Evolutionary conservation across 2,329 filamentous ascomycete species (phyloP), one percentile per base, ranked within the genome.

Genomic region (Tympanopsis confertula): DNA sequence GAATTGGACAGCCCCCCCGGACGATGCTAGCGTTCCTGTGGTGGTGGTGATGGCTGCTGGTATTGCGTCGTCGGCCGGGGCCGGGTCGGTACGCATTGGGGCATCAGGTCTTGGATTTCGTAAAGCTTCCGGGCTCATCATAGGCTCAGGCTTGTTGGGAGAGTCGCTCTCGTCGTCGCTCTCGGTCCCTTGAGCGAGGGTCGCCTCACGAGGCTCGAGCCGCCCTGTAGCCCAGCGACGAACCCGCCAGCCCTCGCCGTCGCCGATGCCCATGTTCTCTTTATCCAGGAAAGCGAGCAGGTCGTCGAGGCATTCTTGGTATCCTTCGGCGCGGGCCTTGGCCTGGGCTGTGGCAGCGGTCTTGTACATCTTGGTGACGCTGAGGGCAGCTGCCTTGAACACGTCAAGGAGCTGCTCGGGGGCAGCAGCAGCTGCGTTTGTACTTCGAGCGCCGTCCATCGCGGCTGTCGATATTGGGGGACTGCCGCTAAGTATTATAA

Each of bases 311-410:
- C 88, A 93, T 53, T 96, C 88, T 56, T 95, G 88, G 50, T 95
- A 96, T 19, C 91, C 91, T 28, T 88, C 81, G 37, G 74, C 64
- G 36, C 85, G 78, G 35, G 86, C 78, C 50, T 80, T 79, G 36
- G 80, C 70, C 55, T 91, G 80, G 36, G 85, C 83, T 20, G 78
- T 69, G 12, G 85, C 82, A 3, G 89, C 89, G 28, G 81, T 88
- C 61, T 94, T 95, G 66, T 96, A 96, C 13, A 98, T 78, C 52
- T 93, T 94, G 35, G 91, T 96, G 39, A 96, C 88, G 4, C 87
- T 94, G 22, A 95, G 70, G 15, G 91, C 91, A 22, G 91, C 91
- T 13, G 83, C 78, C 58, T 87, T 91, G 70, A 98, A 98, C 41
- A 86, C 81, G 49, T 89, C 81, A 41, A 95, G 76, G 35, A 95